These are phyloP conservation scores for Tilletia caries DNA, from an alignment of 1,284 basidiomycete genomes.

Conservation along the genomic window DNA sequence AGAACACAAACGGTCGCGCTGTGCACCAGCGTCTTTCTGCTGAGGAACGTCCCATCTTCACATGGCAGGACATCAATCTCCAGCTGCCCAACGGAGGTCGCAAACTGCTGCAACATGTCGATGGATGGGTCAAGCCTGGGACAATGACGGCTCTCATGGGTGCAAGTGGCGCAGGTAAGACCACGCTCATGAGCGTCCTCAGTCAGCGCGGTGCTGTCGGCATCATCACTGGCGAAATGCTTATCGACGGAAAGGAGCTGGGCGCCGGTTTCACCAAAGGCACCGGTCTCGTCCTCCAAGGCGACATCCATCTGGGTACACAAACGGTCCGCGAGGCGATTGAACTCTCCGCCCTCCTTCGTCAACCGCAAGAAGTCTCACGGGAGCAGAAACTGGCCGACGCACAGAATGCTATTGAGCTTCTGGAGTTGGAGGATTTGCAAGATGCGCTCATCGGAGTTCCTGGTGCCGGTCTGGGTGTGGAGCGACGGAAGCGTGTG, in stretches of 20 bases:
- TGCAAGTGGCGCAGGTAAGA: conserved; percentile 25
- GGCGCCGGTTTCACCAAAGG: conserved; percentile 23
- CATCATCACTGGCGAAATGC: conserved; percentile 19
- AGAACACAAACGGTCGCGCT: not conserved
- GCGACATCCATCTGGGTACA: conserved; percentile 38
- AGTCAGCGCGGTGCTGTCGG: conserved; percentile 23
- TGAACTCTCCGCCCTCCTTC: conserved; percentile 40
- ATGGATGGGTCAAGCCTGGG: conserved; percentile 25
- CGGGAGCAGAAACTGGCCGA: conserved; percentile 34
- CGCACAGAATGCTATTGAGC: conserved; percentile 34
- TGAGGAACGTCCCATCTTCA: conserved; percentile 22
- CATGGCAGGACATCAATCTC: conserved; percentile 26
- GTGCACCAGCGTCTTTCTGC: not conserved
- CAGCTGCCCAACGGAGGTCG: conserved; percentile 18
- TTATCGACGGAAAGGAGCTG: conserved; percentile 25
- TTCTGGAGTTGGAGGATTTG: conserved; percentile 35
- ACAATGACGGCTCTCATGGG: conserved; percentile 23
- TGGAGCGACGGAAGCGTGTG: conserved; percentile 40
- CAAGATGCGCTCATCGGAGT: conserved; percentile 41
- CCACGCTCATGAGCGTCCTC: conserved; percentile 26
- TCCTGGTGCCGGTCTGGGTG: conserved; percentile 38
- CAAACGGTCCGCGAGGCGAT: conserved; percentile 45
- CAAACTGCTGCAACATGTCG: conserved; percentile 27
- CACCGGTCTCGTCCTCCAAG: conserved; percentile 27
- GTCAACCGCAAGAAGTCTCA: conserved; percentile 35